A percentile compares a stretch with the other conserved stretches of the same genome.
Conservation (phyloP, 2,329 filamentous ascomycete species). For the Seiridium unicorne region DNA sequence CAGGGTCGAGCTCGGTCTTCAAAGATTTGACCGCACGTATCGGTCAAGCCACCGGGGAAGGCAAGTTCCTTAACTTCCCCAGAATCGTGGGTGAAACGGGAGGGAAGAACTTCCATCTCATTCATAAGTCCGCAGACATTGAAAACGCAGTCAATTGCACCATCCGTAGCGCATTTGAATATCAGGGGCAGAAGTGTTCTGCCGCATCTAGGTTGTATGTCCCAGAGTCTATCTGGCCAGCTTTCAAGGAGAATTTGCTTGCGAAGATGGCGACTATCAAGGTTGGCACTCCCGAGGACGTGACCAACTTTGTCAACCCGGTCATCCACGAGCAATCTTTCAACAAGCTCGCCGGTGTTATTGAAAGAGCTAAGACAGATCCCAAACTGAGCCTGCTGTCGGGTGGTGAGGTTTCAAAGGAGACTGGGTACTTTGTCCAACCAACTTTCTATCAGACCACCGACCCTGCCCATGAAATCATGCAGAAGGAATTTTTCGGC, state of each 20-base stretch:
- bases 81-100: conserved; percentile 49
- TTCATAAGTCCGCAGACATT: conserved; percentile 45
- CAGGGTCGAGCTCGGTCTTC: conserved; percentile 37
- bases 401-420: conserved; percentile 42
- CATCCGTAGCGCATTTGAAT: conserved; percentile 48
- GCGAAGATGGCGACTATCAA: conserved; percentile 23
- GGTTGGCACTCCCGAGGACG: conserved; percentile 30
- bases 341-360: conserved; percentile 39
- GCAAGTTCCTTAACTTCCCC: conserved; percentile 35
- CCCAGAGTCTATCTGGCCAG: conserved; percentile 34
- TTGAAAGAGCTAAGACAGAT: conserved; percentile 44
- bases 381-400: conserved; percentile 37
- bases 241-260: conserved; percentile 25
- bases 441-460: conserved; percentile 44
- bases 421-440: conserved; percentile 41
- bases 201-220: conserved; percentile 41
- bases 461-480: conserved; percentile 39
- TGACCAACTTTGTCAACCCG: conserved; percentile 41
- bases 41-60: conserved; percentile 24
- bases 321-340: conserved; percentile 49
- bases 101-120: conserved; percentile 52
- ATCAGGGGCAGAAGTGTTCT: conserved; percentile 51
- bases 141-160: conserved; percentile 44
- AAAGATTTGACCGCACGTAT: conserved; percentile 28
- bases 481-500: conserved; percentile 47